phyloP scores from a whole-genome alignment of 2,329 filamentous ascomycete species.

The Herpotrichia juniperi region DNA sequence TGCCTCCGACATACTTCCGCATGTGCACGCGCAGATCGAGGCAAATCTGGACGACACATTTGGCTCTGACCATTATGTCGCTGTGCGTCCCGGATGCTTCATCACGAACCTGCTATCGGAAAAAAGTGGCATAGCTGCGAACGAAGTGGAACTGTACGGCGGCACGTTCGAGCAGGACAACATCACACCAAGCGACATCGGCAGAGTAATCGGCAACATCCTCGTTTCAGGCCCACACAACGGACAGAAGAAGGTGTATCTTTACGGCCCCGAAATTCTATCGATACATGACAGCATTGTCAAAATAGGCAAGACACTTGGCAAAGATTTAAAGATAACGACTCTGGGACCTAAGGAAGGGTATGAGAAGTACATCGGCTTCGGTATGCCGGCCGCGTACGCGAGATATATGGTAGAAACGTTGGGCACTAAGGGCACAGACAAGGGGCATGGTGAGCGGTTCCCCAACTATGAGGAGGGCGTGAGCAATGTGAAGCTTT shows the following conservation, averaged over 20 bases:
- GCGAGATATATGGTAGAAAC: neutral
- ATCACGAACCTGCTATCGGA: constrained; percentile 50
- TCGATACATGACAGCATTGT: constrained; percentile 34
- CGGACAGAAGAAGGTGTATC: constrained; percentile 35
- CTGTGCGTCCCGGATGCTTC: constrained; percentile 53
- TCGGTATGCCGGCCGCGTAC: neutral
- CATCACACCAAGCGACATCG: constrained; percentile 54
- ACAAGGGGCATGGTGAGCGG: neutral
- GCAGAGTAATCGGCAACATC: constrained; percentile 49
- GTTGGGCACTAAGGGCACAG: neutral
- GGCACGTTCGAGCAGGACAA: constrained; percentile 45
- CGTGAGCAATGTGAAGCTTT: neutral
- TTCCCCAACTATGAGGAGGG: neutral
- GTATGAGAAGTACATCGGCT: constrained; percentile 9
- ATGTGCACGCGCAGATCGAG: constrained; percentile 54
- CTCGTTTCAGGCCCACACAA: constrained; percentile 41
- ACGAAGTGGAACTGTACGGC: constrained; percentile 39
- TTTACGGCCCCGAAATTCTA: constrained; percentile 47
- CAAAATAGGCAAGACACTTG: constrained; percentile 37
- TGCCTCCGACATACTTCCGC: constrained; percentile 38
- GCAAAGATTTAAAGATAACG: constrained; percentile 38
- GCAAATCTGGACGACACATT: constrained; percentile 50
- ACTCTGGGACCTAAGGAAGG: constrained; percentile 25
- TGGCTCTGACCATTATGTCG: constrained; percentile 45
- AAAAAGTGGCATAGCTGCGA: constrained; percentile 29